Conservation (phyloP, 352 stramenopile species). For the Globisporangium okanoganense region DNA sequence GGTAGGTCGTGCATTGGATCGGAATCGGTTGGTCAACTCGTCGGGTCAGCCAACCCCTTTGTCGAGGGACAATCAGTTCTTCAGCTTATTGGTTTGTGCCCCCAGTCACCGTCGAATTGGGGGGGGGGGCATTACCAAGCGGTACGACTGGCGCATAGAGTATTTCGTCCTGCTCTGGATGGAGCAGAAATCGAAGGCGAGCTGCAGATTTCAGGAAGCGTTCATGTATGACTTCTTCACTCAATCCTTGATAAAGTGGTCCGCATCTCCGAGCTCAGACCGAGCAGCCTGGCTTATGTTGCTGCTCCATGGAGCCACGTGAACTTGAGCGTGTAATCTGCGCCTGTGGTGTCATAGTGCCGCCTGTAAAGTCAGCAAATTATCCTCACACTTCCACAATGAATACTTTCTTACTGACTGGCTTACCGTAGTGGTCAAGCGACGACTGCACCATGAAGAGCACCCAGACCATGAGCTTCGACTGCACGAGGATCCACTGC, state of each 20-base stretch:
- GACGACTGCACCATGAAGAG: slow-evolving; percentile 2
- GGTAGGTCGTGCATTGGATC: too few species aligned
- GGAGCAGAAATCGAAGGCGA: too few species aligned
- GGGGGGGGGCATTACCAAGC: too few species aligned
- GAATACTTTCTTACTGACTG: background rate
- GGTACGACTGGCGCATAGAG: too few species aligned
- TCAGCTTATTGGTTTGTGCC: too few species aligned
- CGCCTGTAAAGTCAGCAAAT: background rate
- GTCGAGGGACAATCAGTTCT: too few species aligned
- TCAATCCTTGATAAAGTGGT: background rate
- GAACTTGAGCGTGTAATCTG: background rate
- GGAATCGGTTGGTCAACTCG: too few species aligned
- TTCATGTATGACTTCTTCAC: background rate
- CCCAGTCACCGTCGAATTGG: too few species aligned
- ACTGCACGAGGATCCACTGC: background rate
- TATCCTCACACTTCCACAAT: background rate
- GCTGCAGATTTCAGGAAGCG: too few species aligned
- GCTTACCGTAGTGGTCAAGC: background rate
- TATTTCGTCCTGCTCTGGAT: too few species aligned
- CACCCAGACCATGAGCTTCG: background rate
- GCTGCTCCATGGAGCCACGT: background rate
- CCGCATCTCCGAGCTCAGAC: background rate
- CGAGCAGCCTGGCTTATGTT: background rate
- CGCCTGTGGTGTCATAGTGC: background rate
- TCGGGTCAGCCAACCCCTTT: too few species aligned